These are phyloP conservation scores for Alternaria conjuncta DNA, from an alignment of 2,329 filamentous ascomycete species.

Conservation along the genomic window DNA sequence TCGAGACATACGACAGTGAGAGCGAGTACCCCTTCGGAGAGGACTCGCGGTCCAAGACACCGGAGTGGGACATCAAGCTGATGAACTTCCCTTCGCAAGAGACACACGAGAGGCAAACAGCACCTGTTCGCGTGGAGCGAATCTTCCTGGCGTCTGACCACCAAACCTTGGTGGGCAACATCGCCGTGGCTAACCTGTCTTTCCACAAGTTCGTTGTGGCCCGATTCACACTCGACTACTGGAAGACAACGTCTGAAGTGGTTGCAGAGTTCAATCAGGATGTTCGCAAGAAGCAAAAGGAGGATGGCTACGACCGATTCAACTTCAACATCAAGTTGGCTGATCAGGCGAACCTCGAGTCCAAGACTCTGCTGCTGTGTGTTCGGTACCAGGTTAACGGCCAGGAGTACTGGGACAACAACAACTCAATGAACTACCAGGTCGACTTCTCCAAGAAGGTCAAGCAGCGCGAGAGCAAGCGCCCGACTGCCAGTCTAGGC, in stretches of 20 bases:
- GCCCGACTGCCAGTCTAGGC: slow-evolving; percentile 57
- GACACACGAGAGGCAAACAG: slow-evolving; percentile 64
- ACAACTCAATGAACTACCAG: slow-evolving; percentile 84
- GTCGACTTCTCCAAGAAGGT: slow-evolving; percentile 88
- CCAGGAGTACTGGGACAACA: slow-evolving; percentile 95
- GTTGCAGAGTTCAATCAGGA: slow-evolving; percentile 86
- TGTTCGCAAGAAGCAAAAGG: slow-evolving; percentile 69
- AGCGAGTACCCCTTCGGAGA: slow-evolving; percentile 85
- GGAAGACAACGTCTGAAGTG: slow-evolving; percentile 97
- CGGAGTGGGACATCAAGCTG: slow-evolving; percentile 87
- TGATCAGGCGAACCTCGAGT: slow-evolving; percentile 88
- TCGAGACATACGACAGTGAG: slow-evolving; percentile 86
- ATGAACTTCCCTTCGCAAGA: slow-evolving; percentile 78
- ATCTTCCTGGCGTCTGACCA: slow-evolving; percentile 89
- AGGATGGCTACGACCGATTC: slow-evolving; percentile 82
- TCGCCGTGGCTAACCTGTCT: slow-evolving; percentile 85
- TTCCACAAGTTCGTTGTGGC: slow-evolving; percentile 91
- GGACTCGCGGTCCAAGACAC: slow-evolving; percentile 52
- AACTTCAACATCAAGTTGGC: slow-evolving; percentile 92
- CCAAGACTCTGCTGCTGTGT: slow-evolving; percentile 92
- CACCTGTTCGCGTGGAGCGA: slow-evolving; percentile 80
- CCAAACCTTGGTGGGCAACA: slow-evolving; percentile 80
- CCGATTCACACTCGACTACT: slow-evolving; percentile 95
- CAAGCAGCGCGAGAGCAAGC: slow-evolving; percentile 58
- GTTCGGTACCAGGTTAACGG: slow-evolving; percentile 85